Evolutionary conservation across 257 asterid species (phyloP).

Genomic region (Ilex aquifolium): DNA sequence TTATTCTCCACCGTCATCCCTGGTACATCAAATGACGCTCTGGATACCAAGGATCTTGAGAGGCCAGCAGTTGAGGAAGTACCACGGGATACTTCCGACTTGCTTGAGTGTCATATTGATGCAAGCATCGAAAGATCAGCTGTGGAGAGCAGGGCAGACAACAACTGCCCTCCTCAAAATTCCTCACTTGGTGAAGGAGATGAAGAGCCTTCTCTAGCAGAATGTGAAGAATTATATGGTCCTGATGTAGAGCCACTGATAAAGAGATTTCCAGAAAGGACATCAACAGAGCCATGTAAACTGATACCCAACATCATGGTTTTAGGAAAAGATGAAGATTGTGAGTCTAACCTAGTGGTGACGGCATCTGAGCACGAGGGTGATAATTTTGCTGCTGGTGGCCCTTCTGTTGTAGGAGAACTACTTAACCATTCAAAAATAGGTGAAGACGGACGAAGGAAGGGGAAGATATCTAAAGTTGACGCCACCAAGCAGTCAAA

Average conservation of each 20-base stretch:
- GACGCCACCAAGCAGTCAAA: conserved; percentile 39
- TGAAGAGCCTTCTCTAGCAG: conserved; percentile 58
- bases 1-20: conserved; percentile 59
- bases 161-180: conserved; percentile 22
- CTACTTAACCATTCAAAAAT: conserved; percentile 24
- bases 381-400: conserved; percentile 21
- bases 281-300: conserved; percentile 23
- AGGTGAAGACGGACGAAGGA: conserved; percentile 26
- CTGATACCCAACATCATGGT: conserved; percentile 13
- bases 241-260: conserved; percentile 71
- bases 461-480: conserved; percentile 33
- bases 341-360: conserved; percentile 14
- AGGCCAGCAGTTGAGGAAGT: conserved; percentile 25
- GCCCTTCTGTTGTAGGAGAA: conserved; percentile 16
- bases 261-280: conserved; percentile 48
- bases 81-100: conserved; percentile 18
- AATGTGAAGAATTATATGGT: conserved; percentile 91
- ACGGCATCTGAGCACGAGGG: conserved; percentile 24
- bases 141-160: conserved; percentile 22
- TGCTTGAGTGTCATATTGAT: conserved; percentile 19
- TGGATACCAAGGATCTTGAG: conserved; percentile 22
- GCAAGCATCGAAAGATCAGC: conserved; percentile 21
- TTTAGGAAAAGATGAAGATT: conserved; percentile 24
- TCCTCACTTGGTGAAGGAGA: conserved; percentile 27
- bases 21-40: conserved; percentile 29